Conservation (phyloP, 805 yeast genomes). For the Scheffersomyces spartinae region DNA sequence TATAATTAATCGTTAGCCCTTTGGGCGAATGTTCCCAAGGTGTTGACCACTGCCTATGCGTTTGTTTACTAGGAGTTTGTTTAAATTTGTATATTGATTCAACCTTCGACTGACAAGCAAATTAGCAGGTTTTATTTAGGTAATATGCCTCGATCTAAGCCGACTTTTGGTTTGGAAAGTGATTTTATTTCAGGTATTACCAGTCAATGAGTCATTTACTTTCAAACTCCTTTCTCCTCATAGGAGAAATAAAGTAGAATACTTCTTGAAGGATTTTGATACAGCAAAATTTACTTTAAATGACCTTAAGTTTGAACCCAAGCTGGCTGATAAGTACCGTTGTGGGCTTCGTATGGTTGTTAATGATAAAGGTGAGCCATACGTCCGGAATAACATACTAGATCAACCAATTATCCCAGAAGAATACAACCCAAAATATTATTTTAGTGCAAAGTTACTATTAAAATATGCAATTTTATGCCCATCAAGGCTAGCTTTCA, state of each 20-base stretch:
- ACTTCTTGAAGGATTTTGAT: slow-evolving; percentile 33
- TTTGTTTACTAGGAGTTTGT: slow-evolving; percentile 37
- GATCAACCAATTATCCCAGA: no score
- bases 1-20: slow-evolving; percentile 62
- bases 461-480: no score
- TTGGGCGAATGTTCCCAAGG: slow-evolving; percentile 56
- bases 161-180: slow-evolving; percentile 18
- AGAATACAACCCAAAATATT: no score
- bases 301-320: slow-evolving; percentile 20
- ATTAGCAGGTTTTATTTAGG: slow-evolving; percentile 52
- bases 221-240: slow-evolving; percentile 49
- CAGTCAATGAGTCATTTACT: slow-evolving; percentile 32
- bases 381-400: no score
- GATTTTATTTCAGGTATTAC: slow-evolving; percentile 28
- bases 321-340: no score
- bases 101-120: slow-evolving; percentile 47
- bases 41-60: slow-evolving; percentile 33
- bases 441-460: no score
- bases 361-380: no score
- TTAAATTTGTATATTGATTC: slow-evolving; percentile 40
- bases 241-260: slow-evolving; percentile 50
- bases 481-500: no score
- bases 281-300: slow-evolving; percentile 46
- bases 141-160: slow-evolving; percentile 20
- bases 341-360: no score